These are phyloP conservation scores for Sugiyamaella castrensis DNA, from an alignment of 1,139 yeast species.

Conservation along the genomic window DNA sequence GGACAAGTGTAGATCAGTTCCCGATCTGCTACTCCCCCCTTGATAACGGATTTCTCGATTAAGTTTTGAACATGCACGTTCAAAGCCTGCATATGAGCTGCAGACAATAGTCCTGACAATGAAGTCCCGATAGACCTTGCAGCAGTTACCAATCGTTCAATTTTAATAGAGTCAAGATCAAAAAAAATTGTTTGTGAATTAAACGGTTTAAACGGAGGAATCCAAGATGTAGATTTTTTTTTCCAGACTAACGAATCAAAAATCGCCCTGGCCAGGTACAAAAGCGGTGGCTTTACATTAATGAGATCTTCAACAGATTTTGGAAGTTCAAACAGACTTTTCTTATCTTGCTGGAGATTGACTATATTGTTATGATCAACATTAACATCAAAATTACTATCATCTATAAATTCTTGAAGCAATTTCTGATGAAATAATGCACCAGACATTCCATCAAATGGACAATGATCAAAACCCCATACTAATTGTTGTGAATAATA, in stretches of 20 bases:
- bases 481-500: constrained; percentile 10
- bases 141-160: constrained; percentile 10
- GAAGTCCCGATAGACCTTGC: constrained; percentile 14
- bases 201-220: constrained; percentile 13
- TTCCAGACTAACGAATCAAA: neutral
- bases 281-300: constrained; percentile 20
- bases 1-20: constrained; percentile 21
- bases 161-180: constrained; percentile 11
- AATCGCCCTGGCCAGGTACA: neutral
- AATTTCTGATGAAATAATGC: constrained; percentile 23
- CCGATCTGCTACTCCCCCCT: constrained; percentile 6
- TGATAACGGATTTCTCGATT: neutral
- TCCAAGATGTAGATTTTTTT: neutral
- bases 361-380: constrained; percentile 5
- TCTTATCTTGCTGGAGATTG: neutral
- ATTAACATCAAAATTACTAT: neutral
- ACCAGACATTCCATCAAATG: constrained; percentile 28
- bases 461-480: constrained; percentile 27
- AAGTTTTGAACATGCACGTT: constrained; percentile 5
- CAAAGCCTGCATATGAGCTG: constrained; percentile 13
- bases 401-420: constrained; percentile 12
- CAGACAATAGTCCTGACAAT: constrained; percentile 16
- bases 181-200: constrained; percentile 17
- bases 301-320: constrained; percentile 17
- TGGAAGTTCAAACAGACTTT: no score